These are phyloP conservation scores for Jamesozyma spencerorum DNA, from an alignment of 805 yeast species.

Conservation along the genomic window DNA sequence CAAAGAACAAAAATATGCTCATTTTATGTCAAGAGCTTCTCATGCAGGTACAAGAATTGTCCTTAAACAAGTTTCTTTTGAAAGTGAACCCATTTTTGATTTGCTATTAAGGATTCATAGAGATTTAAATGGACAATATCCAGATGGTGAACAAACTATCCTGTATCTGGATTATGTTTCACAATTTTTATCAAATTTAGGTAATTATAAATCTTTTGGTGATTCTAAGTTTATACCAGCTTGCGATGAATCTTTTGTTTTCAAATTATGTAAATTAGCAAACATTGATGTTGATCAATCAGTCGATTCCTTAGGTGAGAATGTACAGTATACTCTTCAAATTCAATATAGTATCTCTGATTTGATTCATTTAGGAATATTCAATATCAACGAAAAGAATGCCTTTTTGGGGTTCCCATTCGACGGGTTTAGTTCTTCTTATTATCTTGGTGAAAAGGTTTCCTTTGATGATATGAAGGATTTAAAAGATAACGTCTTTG, in stretches of 20 bases:
- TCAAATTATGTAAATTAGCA: slow-evolving; percentile 17
- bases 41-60: slow-evolving; percentile 78
- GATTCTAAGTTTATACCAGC: slow-evolving; percentile 79
- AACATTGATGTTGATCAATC: slow-evolving; percentile 30
- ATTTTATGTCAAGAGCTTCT: slow-evolving; percentile 72
- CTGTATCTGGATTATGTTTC: slow-evolving; percentile 63
- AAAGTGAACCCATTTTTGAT: slow-evolving; percentile 68
- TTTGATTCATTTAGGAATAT: slow-evolving; percentile 41
- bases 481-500: slow-evolving; percentile 39
- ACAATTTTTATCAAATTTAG: slow-evolving; percentile 64
- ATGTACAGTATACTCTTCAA: not conserved
- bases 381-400: slow-evolving; percentile 37
- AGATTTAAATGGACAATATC: slow-evolving; percentile 40
- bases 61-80: slow-evolving; percentile 72
- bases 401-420: slow-evolving; percentile 70
- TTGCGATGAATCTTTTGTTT: slow-evolving; percentile 40
- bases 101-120: slow-evolving; percentile 53
- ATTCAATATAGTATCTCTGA: slow-evolving; percentile 21
- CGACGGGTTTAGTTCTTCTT: slow-evolving; percentile 64
- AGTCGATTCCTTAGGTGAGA: slow-evolving; percentile 4
- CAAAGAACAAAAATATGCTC: slow-evolving; percentile 65
- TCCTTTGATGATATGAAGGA: slow-evolving; percentile 55
- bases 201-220: slow-evolving; percentile 81
- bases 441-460: slow-evolving; percentile 47
- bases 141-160: slow-evolving; percentile 26